Conservation (phyloP, 768 basidiomycete genomes). For the Phanerochaete sordida region DNA sequence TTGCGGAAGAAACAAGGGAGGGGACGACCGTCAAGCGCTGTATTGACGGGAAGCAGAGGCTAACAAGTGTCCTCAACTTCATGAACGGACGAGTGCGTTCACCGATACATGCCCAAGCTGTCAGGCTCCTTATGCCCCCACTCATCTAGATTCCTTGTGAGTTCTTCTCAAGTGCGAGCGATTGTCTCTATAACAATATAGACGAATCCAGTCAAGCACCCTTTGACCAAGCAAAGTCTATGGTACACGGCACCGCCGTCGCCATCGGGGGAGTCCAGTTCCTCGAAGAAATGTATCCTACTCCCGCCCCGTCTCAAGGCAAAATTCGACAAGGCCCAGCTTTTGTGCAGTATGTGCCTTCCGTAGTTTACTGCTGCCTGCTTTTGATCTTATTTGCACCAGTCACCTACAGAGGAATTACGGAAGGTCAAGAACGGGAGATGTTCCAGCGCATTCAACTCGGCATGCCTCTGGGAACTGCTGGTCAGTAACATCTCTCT, state of each 20-base stretch:
- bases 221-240: background rate
- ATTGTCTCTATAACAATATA: too few relatives aligned
- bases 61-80: slow-evolving; percentile 45
- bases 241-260: background rate
- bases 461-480: slow-evolving; percentile 69
- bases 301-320: background rate
- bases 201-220: slow-evolving; percentile 1
- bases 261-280: too few relatives aligned
- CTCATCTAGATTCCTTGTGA: slow-evolving; percentile 49
- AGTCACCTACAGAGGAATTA: slow-evolving; percentile 69
- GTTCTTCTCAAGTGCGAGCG: slow-evolving; percentile 44
- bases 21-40: slow-evolving; percentile 40
- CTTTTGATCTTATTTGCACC: background rate
- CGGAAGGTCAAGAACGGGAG: slow-evolving; percentile 62
- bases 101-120: background rate
- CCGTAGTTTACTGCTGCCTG: background rate
- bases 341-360: background rate
- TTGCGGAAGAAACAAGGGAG: slow-evolving; percentile 34
- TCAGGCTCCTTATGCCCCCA: background rate
- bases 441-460: slow-evolving; percentile 83
- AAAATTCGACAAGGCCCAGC: background rate
- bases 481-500: slow-evolving; percentile 42
- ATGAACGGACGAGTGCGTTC: slow-evolving; percentile 40
- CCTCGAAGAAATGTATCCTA: background rate
- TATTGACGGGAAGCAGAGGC: slow-evolving; percentile 52